phyloP scores from a whole-genome alignment of 352 stramenopile genomes.

The Phytophthora sojae region DNA sequence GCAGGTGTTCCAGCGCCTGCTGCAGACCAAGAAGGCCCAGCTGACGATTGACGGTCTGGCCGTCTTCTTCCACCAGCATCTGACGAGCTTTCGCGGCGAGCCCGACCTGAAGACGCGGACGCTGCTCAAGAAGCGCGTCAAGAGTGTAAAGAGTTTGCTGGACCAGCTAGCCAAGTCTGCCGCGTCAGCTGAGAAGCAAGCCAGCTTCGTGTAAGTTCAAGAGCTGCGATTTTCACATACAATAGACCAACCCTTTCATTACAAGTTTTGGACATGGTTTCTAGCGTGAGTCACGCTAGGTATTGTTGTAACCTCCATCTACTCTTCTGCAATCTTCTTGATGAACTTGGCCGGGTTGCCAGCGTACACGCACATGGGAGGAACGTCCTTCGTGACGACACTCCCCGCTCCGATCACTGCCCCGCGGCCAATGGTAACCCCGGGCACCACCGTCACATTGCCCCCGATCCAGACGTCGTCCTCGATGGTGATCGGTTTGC shows the following conservation, averaged over 20 bases:
- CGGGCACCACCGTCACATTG: constrained; percentile 75
- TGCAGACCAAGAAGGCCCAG: constrained; percentile 84
- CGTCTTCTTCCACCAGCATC: constrained; percentile 84
- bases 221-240: constrained; percentile 6
- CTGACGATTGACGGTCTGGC: constrained; percentile 81
- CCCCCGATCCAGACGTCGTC: constrained; percentile 91
- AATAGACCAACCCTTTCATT: constrained; percentile 24
- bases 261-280: background rate
- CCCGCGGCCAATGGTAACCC: constrained; percentile 73
- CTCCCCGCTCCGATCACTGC: constrained; percentile 79
- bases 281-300: no score
- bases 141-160: constrained; percentile 72
- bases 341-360: constrained; percentile 84
- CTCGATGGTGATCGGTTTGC: constrained; percentile 76
- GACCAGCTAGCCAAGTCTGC: constrained; percentile 75
- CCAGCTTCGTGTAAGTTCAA: constrained; percentile 56
- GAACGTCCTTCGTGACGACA: constrained; percentile 85
- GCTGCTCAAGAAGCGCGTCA: constrained; percentile 68
- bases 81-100: constrained; percentile 67
- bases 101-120: constrained; percentile 43
- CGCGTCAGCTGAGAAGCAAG: constrained; percentile 48
- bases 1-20: constrained; percentile 75
- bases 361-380: constrained; percentile 60
- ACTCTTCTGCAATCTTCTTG: constrained; percentile 50
- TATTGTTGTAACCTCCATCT: no score